Percentiles rank a stretch among this genome's conserved stretches.
phyloP scores from a whole-genome alignment of 164 flowering plant species.

The Aristolochia fimbriata region DNA sequence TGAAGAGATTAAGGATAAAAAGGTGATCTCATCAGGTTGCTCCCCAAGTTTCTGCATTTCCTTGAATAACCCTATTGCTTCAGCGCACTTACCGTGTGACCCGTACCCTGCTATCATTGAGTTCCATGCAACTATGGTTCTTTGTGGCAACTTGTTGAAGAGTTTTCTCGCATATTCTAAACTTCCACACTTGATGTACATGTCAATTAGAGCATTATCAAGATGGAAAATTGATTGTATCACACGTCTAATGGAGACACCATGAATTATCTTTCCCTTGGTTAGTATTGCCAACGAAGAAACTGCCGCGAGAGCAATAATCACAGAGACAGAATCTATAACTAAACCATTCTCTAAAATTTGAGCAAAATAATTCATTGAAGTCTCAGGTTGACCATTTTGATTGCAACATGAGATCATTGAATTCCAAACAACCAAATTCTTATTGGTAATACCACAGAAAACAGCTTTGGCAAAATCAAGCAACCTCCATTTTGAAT shows the following conservation, averaged over 20 bases:
- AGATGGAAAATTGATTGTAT: conserved; percentile 32
- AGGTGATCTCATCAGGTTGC: conserved; percentile 40
- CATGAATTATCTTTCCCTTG: conserved; percentile 45
- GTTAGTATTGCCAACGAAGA: conserved; percentile 33
- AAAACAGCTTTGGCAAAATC: conserved; percentile 29
- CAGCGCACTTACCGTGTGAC: conserved; percentile 36
- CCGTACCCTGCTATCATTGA: conserved; percentile 51
- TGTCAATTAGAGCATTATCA: conserved; percentile 43
- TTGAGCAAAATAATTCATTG: conserved; percentile 32
- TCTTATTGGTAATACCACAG: conserved; percentile 27
- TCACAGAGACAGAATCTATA: conserved; percentile 37
- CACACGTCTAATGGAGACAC: conserved; percentile 24
- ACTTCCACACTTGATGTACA: conserved; percentile 52
- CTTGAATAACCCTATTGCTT: conserved; percentile 28
- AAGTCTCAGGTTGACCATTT: conserved; percentile 30
- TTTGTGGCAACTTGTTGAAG: conserved; percentile 26
- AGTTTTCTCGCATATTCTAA: conserved; percentile 24
- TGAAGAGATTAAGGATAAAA: conserved; percentile 42
- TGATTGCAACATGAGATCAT: conserved; percentile 32
- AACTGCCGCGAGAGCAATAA: conserved; percentile 35
- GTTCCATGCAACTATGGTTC: conserved; percentile 41
- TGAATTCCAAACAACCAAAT: conserved; percentile 54
- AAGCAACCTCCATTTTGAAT: conserved; percentile 33
- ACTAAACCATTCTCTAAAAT: conserved; percentile 22
- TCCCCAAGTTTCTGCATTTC: conserved; percentile 30